phyloP scores from a whole-genome alignment of 2,329 filamentous ascomycete species.

The Talaromyces sp. region DNA sequence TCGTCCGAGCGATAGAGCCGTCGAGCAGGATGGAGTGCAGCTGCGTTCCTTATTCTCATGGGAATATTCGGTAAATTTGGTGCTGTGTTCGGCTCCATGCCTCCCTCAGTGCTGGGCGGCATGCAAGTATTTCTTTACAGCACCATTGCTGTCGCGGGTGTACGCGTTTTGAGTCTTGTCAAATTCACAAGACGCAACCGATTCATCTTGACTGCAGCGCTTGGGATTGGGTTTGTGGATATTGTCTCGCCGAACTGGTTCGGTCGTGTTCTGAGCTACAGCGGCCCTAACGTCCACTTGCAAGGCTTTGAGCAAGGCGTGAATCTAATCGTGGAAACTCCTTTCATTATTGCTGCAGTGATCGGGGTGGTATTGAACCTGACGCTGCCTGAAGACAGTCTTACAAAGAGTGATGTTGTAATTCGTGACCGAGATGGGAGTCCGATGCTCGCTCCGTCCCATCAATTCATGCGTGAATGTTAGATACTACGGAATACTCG shows the following conservation, averaged over 20 bases:
- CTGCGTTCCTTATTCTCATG: constrained; percentile 71
- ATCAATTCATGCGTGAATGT: neutral
- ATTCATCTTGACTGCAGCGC: constrained; percentile 71
- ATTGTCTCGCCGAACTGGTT: constrained; percentile 65
- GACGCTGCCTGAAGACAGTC: constrained; percentile 9
- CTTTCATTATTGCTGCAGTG: constrained; percentile 25
- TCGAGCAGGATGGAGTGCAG: constrained; percentile 72
- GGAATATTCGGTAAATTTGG: constrained; percentile 80
- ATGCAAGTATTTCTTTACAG: constrained; percentile 79
- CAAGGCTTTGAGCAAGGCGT: constrained; percentile 52
- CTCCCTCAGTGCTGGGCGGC: constrained; percentile 58
- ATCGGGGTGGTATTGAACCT: constrained; percentile 23
- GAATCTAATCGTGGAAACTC: constrained; percentile 24
- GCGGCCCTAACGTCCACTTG: constrained; percentile 60
- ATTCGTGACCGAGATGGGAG: neutral
- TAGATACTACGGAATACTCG: neutral
- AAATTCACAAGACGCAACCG: constrained; percentile 73
- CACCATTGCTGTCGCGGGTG: constrained; percentile 69
- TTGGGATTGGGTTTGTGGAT: constrained; percentile 67
- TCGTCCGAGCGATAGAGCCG: constrained; percentile 48
- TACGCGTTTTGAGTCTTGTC: constrained; percentile 66
- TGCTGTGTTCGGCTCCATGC: constrained; percentile 71
- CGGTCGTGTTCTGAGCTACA: constrained; percentile 64
- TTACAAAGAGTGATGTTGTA: neutral
- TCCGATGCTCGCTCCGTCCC: neutral